Base-by-base conservation (phyloP, 345 rosid genomes). In the Arabidopsis arenosa region DNA sequence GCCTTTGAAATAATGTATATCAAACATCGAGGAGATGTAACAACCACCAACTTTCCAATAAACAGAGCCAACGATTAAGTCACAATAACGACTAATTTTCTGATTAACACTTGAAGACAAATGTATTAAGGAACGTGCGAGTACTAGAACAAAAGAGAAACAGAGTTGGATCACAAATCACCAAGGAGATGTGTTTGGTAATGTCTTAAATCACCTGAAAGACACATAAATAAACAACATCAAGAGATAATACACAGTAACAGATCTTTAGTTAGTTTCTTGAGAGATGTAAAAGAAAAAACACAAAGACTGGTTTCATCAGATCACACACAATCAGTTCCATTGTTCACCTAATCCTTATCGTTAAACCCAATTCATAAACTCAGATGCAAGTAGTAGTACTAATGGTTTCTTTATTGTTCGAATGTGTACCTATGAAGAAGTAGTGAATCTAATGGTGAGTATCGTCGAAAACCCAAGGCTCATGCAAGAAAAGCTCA, bases 401-500 rank as follows among this genome's bases (percentile, higher is more conserved):
- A 44, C 32, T 37, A 39, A 18, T 10, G 65, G 14, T 39, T 17
- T 10, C 3, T 61, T 12, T 60, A 60, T 9, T 7, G 43, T 37
- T 36, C 6, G 15, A 21, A 55, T 41, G 63, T 23, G 40, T 74
- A 74, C 74, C 79, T 15, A 14, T 40, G 64, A 54, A 53, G 63
- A 59, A 59, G 58, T 17, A 2, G 73, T 23, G 43, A 40, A 23
- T 0, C 86, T 80, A 91, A 62, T 84, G 92, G 0, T 11, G 83
- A 45, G 79, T 55, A 76, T 93, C 89, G 67, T 93, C 98, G 52
- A 93, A 93, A 44, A 87, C 91, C 89, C 86, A 83, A 1, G 98
- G 98, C 73, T 91, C 88, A 39, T 84, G 93, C 77, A 81, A 55
- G 86, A 91, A 93, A 73, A 93, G 91, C 85, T 93, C 98, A 11